Conservation (phyloP, 2,329 filamentous ascomycete genomes). For the Hirsutella minnesotensis region DNA sequence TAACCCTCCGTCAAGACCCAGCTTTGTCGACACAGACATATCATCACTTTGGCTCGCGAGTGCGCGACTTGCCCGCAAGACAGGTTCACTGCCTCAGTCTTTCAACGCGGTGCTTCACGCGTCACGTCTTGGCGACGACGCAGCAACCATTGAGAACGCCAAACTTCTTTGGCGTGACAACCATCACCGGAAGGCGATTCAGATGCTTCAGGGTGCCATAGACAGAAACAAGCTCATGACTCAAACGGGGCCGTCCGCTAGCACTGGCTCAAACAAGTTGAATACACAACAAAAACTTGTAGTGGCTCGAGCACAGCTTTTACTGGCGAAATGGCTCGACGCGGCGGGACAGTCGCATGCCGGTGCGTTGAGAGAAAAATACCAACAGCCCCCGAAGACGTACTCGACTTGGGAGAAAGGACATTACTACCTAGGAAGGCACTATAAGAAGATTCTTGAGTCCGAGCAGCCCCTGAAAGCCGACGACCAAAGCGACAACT, state of each 20-base stretch:
- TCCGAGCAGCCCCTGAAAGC: slow-evolving; percentile 69
- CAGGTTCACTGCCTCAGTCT: slow-evolving; percentile 71
- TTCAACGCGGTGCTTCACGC: slow-evolving; percentile 92
- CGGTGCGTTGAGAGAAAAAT: slow-evolving; percentile 65
- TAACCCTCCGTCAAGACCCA: slow-evolving; percentile 23
- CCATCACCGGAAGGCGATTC: slow-evolving; percentile 88
- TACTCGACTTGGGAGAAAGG: slow-evolving; percentile 80
- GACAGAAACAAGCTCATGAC: slow-evolving; percentile 62
- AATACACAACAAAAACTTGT: slow-evolving; percentile 46
- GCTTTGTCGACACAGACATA: slow-evolving; percentile 61
- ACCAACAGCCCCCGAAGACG: slow-evolving; percentile 67
- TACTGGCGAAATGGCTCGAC: slow-evolving; percentile 95
- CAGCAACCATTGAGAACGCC: slow-evolving; percentile 88
- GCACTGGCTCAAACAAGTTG: slow-evolving; percentile 19
- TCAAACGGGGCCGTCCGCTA: slow-evolving; percentile 24
- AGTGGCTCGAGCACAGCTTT: slow-evolving; percentile 68
- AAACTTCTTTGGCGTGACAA: slow-evolving; percentile 87
- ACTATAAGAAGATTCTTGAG: slow-evolving; percentile 94
- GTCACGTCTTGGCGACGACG: slow-evolving; percentile 69
- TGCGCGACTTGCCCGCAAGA: slow-evolving; percentile 76
- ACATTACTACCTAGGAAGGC: slow-evolving; percentile 90
- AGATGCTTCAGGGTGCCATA: slow-evolving; percentile 79
- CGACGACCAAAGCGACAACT: slow-evolving; percentile 66
- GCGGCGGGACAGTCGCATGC: slow-evolving; percentile 87
- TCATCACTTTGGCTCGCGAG: slow-evolving; percentile 78